Conservation (phyloP, 1,284 basidiomycete genomes). For the Rhodotorula sp. region DNA sequence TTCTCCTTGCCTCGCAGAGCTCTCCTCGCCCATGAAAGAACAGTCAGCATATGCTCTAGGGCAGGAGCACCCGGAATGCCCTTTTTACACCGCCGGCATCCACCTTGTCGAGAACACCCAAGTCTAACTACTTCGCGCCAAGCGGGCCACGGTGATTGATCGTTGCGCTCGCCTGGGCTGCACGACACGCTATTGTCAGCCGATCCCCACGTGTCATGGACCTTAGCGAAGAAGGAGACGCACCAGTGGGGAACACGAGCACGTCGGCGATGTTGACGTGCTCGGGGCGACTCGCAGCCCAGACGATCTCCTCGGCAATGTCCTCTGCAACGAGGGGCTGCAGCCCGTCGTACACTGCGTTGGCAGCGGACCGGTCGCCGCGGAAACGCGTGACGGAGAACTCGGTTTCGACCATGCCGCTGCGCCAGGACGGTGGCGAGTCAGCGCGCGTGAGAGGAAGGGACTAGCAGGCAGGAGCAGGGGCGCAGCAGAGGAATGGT, state of each 20-base stretch:
- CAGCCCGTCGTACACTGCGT: slow-evolving; percentile 85
- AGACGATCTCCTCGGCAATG: slow-evolving; percentile 83
- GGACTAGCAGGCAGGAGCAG: slow-evolving; percentile 19
- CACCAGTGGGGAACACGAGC: slow-evolving; percentile 59
- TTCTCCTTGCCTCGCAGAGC: too few relatives aligned
- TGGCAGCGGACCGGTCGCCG: slow-evolving; percentile 76
- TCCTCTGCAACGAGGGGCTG: slow-evolving; percentile 57
- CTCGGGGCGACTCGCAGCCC: slow-evolving; percentile 74
- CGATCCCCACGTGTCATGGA: too few relatives aligned
- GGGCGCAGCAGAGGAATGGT: slow-evolving; percentile 19
- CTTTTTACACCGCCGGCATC: too few relatives aligned
- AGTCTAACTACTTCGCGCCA: slow-evolving; percentile 14
- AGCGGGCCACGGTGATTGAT: slow-evolving; percentile 27
- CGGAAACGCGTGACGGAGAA: slow-evolving; percentile 87
- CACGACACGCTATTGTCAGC: background rate
- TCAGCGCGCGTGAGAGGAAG: too few relatives aligned
- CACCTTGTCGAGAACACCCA: too few relatives aligned
- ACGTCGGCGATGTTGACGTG: slow-evolving; percentile 84
- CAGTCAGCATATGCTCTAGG: too few relatives aligned
- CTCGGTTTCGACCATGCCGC: slow-evolving; percentile 54
- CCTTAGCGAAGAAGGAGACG: background rate
- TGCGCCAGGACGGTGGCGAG: too few relatives aligned
- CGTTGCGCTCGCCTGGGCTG: slow-evolving; percentile 33
- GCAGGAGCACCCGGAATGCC: too few relatives aligned
- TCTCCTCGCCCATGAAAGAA: too few relatives aligned